Evolutionary conservation across 2,329 filamentous ascomycete species (phyloP), one percentile per base, ranked within the genome.

Genomic region (Pseudovirgaria hyperparasitica): DNA sequence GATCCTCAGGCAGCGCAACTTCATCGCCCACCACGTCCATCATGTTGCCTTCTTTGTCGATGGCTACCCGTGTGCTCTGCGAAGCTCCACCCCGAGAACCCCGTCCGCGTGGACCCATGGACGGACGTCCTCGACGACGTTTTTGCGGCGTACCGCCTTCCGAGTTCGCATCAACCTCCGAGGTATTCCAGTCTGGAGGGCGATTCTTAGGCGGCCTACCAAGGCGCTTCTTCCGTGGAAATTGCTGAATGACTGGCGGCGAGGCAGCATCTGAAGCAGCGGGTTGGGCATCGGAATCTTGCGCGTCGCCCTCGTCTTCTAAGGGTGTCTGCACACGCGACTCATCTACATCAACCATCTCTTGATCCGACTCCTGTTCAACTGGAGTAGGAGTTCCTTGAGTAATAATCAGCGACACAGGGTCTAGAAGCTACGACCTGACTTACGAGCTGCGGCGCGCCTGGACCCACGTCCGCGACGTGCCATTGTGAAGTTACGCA

Each of bases 41-140:
- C 56, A 84, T 75, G 32, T 85, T 93, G 27, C 90, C 90, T 44
- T 94, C 85, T 46, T 92, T 92, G 55, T 96, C 90, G 33, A 93
- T 78, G 5, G 84, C 75, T 34, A 92, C 81, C 45, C 85, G 74
- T 2, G 76, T 82, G 25, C 82, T 75, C 45, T 86, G 82, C 20
- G 77, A 76, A 9, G 76, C 72, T 4, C 76, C 71, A 20, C 76
- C 76, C 30, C 79, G 76, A 60, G 76, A 41, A n/a, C n/a, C n/a
- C 58, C 82, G 54, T 61, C 82, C 72, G 74, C 85, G 84, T 34
- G 82, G 59, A 12, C 72, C 73, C 18, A 57, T 57, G 16, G 62
- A 54, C 8, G 63, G 64, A 12, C 64, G 50, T 13, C 64, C 63
- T 35, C 63, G 49, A 35, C 59, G 57, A 33, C 64, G 57, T 40